phyloP scores from a whole-genome alignment of 83 land plant genomes.

The Diphasiastrum complanatum region DNA sequence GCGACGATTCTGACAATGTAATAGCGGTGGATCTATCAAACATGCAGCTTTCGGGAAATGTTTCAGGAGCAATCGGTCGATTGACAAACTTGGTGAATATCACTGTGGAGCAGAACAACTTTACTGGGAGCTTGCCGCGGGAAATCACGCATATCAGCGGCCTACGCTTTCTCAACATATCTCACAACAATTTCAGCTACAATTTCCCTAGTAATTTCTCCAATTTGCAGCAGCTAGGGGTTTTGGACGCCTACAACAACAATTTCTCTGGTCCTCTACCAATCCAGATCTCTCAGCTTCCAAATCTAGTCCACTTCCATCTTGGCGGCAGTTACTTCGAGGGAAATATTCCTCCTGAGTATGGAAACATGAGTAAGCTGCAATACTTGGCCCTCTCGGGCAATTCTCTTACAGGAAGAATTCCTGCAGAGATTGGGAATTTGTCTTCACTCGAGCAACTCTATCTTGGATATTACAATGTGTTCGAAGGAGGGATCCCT shows the following conservation, averaged over 20 bases:
- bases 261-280: no score
- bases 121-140: not conserved
- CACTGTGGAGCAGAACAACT: slow-evolving; percentile 4
- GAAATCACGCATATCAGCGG: no score
- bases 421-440: slow-evolving; percentile 5
- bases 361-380: not conserved
- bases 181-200: slow-evolving; percentile 4
- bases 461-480: slow-evolving; percentile 11
- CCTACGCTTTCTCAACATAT: slow-evolving; percentile 1
- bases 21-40: not conserved
- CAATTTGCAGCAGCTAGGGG: not conserved
- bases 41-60: not conserved
- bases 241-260: no score
- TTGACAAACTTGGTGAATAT: not conserved
- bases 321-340: slow-evolving; percentile 1
- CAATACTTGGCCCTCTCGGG: slow-evolving; percentile 6
- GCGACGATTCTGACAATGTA: not conserved
- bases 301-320: slow-evolving; percentile 1
- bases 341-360: slow-evolving; percentile 7
- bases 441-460: slow-evolving; percentile 1
- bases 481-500: no score
- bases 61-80: no score
- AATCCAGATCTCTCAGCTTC: not conserved
- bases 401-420: not conserved
- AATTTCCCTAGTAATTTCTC: slow-evolving; percentile 10